Evolutionary conservation across 169 alveolate genomes (phyloP), one percentile per base, ranked within the genome.

Genomic region (Besnoitia besnoiti): DNA sequence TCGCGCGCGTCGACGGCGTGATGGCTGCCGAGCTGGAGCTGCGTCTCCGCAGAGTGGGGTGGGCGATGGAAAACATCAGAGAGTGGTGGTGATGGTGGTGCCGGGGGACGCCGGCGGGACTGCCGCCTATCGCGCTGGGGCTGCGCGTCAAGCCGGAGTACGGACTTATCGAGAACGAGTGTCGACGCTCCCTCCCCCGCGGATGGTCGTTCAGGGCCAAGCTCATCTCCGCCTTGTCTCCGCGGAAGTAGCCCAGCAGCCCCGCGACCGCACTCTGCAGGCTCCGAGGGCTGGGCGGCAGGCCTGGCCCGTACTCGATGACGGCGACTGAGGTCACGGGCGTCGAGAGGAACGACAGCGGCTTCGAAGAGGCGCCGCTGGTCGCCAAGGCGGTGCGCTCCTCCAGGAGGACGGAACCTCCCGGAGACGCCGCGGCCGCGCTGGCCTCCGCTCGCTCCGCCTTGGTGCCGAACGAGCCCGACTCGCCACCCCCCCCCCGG

Each of bases 261-360:
- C 87, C 46, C 8, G 76, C 85, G 67, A 55, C 67, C 27, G 67
- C 67, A 21, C 33, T 16, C 79, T 47, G 44, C 55, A 35, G 87
- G 87, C 76, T 85, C 79, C 49, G 59, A 0, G 49, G 85, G 27
- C 76, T 85, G 33, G 49, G 47, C 40, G 75, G 85, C 37, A 73
- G 37, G 87, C 85, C 44, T 44, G 75, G 35, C 61, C 92, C 76
- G 87, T 47, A 89, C 87, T 67, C 62, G 19, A 67, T 87, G 62
- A 89, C 92, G 47, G 49, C 62, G 19, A 89, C 92, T 77, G 67
- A n/a, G 55, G 24, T 5, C 67, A n/a, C 67, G n/a, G n/a, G n/a
- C n/a, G n/a, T n/a, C n/a, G n/a, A n/a, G n/a, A n/a, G n/a, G n/a
- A n/a, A n/a, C n/a, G n/a, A n/a, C n/a, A n/a, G n/a, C n/a, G n/a